Evolutionary conservation across 1,284 basidiomycete genomes (phyloP).

Genomic region (Trichosporon asahii): DNA sequence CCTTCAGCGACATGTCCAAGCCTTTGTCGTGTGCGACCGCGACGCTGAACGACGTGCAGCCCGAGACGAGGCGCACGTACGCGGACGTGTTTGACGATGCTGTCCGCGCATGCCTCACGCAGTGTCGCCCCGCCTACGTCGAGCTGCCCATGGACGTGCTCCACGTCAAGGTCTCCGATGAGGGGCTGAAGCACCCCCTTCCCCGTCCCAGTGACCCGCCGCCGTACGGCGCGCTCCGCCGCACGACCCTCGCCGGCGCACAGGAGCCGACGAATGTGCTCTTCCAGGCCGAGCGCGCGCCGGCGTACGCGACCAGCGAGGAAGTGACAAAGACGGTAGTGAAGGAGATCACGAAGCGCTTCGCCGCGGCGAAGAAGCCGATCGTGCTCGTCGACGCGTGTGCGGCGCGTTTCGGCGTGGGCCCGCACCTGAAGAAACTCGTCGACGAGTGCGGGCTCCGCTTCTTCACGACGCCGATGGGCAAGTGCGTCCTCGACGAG

Average conservation of each 20-base stretch:
- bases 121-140: constrained; percentile 84
- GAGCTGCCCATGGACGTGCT: constrained; percentile 83
- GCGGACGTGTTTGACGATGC: constrained; percentile 73
- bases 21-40: constrained; percentile 73
- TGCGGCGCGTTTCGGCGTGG: constrained; percentile 72
- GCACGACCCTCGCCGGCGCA: background rate
- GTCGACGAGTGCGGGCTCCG: constrained; percentile 66
- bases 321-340: constrained; percentile 67
- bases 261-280: constrained; percentile 15
- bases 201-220: constrained; percentile 25
- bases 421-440: constrained; percentile 66
- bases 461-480: constrained; percentile 68
- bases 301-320: constrained; percentile 55
- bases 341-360: constrained; percentile 64
- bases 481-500: constrained; percentile 78
- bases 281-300: constrained; percentile 2
- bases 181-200: constrained; percentile 57
- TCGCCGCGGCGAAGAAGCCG: constrained; percentile 65
- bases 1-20: constrained; percentile 71
- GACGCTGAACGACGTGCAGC: constrained; percentile 57
- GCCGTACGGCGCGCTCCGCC: constrained; percentile 11
- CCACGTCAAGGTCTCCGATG: constrained; percentile 63
- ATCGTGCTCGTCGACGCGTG: constrained; percentile 87
- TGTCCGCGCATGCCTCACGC: constrained; percentile 64
- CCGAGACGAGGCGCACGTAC: constrained; percentile 55